Evolutionary conservation across 2,329 filamentous ascomycete species (phyloP), one percentile per base, ranked within the genome.

Genomic region (Calonectria hongkongensis): DNA sequence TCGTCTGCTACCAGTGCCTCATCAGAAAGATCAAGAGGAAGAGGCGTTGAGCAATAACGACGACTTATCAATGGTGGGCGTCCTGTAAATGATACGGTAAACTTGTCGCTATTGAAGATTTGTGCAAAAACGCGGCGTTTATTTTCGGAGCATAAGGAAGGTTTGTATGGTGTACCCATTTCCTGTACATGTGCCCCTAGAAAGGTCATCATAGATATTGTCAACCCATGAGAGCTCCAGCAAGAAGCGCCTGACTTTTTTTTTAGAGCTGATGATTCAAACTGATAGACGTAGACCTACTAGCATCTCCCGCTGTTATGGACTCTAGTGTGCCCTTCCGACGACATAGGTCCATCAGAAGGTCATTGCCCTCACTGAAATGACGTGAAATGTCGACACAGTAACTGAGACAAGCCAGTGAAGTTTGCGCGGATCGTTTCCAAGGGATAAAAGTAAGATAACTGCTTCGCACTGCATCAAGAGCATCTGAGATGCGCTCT

Each of bases 21-120:
- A 54, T 91, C 89, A 4, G 81, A 84, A 0, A 92, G 78, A 75
- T 92, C 91, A 0, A 92, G 81, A 0, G 90, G 90, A 2, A 87
- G 78, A 18, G 89, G 88, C 1, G 89, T 86, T 8, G 86, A 86
- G 58, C 86, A 88, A 76, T 91, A 92, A 2, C 88, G 86, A 36
- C 89, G 85, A 13, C 86, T 85, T 6, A 91, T 78, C 2, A 87
- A 79, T 0, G 90, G 90, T 0, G 90, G 91, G 0, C 89, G 83
- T 0, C 90, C 90, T 0, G 87, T 86, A 56, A 91, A 90, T 0
- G 88, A 85, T 0, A 88, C 86, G 0, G 84, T 81, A 10, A 85
- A 85, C 51, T 91, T 90, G 76, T 92, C 90, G 10, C 86, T 76
- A 41, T 79, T 82, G 68, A 86, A 88, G 25, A 86, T 73, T 2